A percentile compares a stretch with the other conserved stretches of the same genome.
phyloP scores from a whole-genome alignment of 192 early-diverging fungal genomes.

The Coemansia sp. region DNA sequence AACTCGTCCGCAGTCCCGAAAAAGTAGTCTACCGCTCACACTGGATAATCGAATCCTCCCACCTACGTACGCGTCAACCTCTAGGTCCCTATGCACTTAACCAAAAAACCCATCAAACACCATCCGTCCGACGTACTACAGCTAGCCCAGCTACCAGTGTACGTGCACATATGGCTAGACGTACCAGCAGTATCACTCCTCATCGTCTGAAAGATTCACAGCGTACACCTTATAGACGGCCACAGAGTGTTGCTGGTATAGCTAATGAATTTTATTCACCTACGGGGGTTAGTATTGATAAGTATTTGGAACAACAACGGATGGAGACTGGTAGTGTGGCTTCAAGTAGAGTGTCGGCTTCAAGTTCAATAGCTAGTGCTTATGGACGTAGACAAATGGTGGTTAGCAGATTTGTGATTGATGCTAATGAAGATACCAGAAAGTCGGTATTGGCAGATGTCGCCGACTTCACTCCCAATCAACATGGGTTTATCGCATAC shows the following conservation, averaged over 20 bases:
- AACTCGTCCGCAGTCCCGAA: slow-evolving; percentile 22
- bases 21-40: slow-evolving; percentile 45
- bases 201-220: background rate
- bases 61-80: slow-evolving; percentile 37
- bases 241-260: slow-evolving; percentile 3
- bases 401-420: slow-evolving; percentile 38
- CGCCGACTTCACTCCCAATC: slow-evolving; percentile 51
- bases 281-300: slow-evolving; percentile 5
- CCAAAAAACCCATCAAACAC: background rate
- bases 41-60: slow-evolving; percentile 49
- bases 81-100: slow-evolving; percentile 36
- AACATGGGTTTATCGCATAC: slow-evolving; percentile 52
- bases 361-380: slow-evolving; percentile 33
- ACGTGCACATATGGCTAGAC: slow-evolving; percentile 6
- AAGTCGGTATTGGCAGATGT: slow-evolving; percentile 29
- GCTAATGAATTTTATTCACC: slow-evolving; percentile 5
- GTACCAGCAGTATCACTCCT: background rate
- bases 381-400: slow-evolving; percentile 31
- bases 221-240: background rate
- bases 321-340: slow-evolving; percentile 43
- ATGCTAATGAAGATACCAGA: slow-evolving; percentile 29
- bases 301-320: slow-evolving; percentile 7
- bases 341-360: slow-evolving; percentile 44
- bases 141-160: slow-evolving; percentile 8
- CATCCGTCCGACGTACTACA: background rate